These are phyloP conservation scores for Colletotrichum spaethianum DNA, from an alignment of 2,329 filamentous ascomycete species.

Conservation along the genomic window DNA sequence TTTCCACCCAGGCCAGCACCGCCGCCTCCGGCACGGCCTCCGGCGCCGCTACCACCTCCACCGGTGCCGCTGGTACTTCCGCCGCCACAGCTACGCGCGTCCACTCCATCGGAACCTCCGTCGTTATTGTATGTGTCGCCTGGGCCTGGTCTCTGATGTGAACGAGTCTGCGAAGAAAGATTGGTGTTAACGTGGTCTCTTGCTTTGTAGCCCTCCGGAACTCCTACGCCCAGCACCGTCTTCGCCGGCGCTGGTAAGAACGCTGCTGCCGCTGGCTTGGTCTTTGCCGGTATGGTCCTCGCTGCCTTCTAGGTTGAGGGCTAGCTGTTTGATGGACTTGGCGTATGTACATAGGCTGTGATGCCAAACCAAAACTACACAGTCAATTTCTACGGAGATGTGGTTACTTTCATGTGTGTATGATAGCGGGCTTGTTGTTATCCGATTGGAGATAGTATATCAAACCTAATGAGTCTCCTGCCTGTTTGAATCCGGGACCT, in stretches of 20 bases:
- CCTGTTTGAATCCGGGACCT: not conserved
- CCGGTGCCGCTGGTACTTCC: conserved; percentile 6
- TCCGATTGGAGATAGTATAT: conserved; percentile 21
- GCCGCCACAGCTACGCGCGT: conserved; percentile 20
- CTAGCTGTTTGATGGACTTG: not conserved
- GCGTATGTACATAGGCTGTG: conserved; percentile 20
- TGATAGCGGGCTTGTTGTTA: conserved; percentile 32
- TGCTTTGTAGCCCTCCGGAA: conserved; percentile 26
- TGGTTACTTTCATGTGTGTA: conserved; percentile 21
- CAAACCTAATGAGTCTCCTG: conserved; percentile 23
- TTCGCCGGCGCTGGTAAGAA: conserved; percentile 35
- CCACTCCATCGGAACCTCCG: conserved; percentile 33
- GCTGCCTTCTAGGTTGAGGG: conserved; percentile 18
- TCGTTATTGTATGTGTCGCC: conserved; percentile 34
- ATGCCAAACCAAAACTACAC: not conserved
- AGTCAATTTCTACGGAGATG: conserved; percentile 15
- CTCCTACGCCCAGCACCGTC: conserved; percentile 27
- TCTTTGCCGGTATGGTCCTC: conserved; percentile 21
- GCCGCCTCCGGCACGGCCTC: conserved; percentile 3
- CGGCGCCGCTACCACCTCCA: conserved; percentile 7
- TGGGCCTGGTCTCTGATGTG: conserved; percentile 30
- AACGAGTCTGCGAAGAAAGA: not conserved
- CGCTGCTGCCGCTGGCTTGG: conserved; percentile 17
- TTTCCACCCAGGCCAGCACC: conserved; percentile 10
- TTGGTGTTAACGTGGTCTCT: conserved; percentile 9